phyloP scores from a whole-genome alignment of 164 flowering plant species.

The Vitis cinerea region DNA sequence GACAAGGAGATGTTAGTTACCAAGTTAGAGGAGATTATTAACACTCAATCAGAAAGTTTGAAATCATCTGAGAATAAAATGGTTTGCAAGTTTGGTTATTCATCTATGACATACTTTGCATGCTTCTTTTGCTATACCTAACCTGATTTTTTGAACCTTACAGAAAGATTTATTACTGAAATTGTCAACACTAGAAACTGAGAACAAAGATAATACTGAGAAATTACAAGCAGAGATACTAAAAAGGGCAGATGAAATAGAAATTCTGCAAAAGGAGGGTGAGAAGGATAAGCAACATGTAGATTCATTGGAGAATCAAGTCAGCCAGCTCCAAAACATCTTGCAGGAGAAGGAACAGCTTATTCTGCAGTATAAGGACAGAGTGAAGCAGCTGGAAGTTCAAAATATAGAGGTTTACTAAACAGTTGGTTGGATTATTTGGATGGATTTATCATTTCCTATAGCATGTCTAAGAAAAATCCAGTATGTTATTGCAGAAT shows the following conservation, averaged over 20 bases:
- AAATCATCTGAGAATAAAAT: slow-evolving; percentile 56
- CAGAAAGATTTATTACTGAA: slow-evolving; percentile 74
- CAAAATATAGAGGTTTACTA: slow-evolving; percentile 62
- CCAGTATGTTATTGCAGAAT: slow-evolving; percentile 45
- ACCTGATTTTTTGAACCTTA: slow-evolving; percentile 23
- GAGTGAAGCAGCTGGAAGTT: slow-evolving; percentile 60
- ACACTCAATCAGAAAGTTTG: slow-evolving; percentile 41
- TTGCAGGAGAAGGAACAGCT: slow-evolving; percentile 68
- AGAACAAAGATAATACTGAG: slow-evolving; percentile 50
- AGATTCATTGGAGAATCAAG: slow-evolving; percentile 55
- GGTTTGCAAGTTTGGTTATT: slow-evolving; percentile 40
- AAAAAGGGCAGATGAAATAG: slow-evolving; percentile 51
- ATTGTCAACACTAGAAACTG: slow-evolving; percentile 53
- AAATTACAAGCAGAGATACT: slow-evolving; percentile 48
- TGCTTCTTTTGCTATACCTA: slow-evolving; percentile 12
- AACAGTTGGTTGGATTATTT: not conserved
- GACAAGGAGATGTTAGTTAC: slow-evolving; percentile 52
- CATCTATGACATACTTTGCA: not conserved
- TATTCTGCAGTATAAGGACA: slow-evolving; percentile 40
- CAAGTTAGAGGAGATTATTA: slow-evolving; percentile 53
- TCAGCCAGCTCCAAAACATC: slow-evolving; percentile 39
- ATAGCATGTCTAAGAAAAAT: slow-evolving; percentile 1
- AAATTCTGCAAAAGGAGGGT: slow-evolving; percentile 48
- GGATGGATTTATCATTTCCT: slow-evolving; percentile 1
- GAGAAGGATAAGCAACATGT: slow-evolving; percentile 39